Conservation (phyloP, 495 filamentous ascomycete species). For the Parathielavia hyrcaniae region DNA sequence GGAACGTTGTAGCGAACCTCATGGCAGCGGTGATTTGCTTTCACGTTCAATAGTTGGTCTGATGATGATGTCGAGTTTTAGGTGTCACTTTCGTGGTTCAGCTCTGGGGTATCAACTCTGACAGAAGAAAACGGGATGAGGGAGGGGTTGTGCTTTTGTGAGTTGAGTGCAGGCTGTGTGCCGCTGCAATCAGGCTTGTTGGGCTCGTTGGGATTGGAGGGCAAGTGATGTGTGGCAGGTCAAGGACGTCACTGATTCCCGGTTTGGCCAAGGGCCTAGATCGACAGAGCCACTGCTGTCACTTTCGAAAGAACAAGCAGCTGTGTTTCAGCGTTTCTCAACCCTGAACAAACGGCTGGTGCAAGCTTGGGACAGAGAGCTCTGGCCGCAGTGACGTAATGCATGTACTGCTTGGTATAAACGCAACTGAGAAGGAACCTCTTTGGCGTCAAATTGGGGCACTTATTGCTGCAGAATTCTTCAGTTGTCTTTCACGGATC, state of each 20-base stretch:
- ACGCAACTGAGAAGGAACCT: background rate
- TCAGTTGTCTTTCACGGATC: background rate
- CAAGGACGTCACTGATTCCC: constrained; percentile 29
- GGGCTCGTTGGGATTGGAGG: too few relatives aligned
- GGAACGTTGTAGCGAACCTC: constrained; percentile 65
- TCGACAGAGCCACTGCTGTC: background rate
- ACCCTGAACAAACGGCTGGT: background rate
- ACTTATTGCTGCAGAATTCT: background rate
- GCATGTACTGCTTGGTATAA: background rate
- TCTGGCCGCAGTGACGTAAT: constrained; percentile 14
- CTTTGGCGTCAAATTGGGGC: background rate
- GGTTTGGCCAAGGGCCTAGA: constrained; percentile 4
- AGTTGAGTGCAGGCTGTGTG: constrained; percentile 1
- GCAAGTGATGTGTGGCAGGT: constrained; percentile 9
- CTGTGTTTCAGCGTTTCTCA: background rate
- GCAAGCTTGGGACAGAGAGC: constrained; percentile 2
- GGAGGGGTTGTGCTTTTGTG: constrained; percentile 11
- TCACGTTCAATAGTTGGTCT: constrained; percentile 6
- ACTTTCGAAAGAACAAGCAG: background rate
- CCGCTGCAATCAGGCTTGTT: background rate
- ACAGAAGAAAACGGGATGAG: background rate
- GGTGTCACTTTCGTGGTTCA: constrained; percentile 9
- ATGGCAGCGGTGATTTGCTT: constrained; percentile 42
- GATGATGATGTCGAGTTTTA: background rate
- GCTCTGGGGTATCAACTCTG: constrained; percentile 10